These are phyloP conservation scores for Phylloporus sp. DNA, from an alignment of 768 basidiomycete species.

Conservation along the genomic window DNA sequence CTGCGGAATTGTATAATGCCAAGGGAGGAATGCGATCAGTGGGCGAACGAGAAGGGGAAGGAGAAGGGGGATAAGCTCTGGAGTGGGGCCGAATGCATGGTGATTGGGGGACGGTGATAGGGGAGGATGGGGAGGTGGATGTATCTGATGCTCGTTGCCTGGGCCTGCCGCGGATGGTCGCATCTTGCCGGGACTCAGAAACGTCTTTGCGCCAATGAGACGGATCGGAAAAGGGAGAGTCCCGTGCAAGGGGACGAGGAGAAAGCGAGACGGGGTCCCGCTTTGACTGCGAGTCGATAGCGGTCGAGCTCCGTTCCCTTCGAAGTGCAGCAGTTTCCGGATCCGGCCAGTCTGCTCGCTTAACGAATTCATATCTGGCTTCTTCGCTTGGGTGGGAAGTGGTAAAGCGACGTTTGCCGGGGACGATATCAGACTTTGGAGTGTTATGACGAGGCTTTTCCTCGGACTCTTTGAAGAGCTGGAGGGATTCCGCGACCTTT, in stretches of 20 bases:
- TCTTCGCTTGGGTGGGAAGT: constrained; percentile 45
- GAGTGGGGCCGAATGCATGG: constrained; percentile 40
- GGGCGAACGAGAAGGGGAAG: constrained; percentile 44
- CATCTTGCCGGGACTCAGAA: constrained; percentile 38
- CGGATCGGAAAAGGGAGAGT: constrained; percentile 43
- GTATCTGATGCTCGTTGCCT: constrained; percentile 51
- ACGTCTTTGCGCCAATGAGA: constrained; percentile 56
- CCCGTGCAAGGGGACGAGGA: constrained; percentile 38
- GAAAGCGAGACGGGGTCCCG: constrained; percentile 20
- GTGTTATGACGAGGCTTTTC: constrained; percentile 31
- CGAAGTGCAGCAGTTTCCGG: constrained; percentile 67
- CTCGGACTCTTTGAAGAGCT: constrained; percentile 76
- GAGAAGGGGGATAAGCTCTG: constrained; percentile 49
- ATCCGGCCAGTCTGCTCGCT: constrained; percentile 82
- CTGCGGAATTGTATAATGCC: constrained; percentile 21
- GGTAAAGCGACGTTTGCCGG: constrained; percentile 29
- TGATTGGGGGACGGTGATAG: constrained; percentile 32
- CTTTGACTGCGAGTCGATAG: constrained; percentile 20
- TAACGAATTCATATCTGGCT: constrained; percentile 75
- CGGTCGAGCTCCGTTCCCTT: constrained; percentile 61
- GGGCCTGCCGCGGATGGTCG: constrained; percentile 50
- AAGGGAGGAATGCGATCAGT: constrained; percentile 32
- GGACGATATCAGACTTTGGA: constrained; percentile 21
- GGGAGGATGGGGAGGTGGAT: constrained; percentile 24
- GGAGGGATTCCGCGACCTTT: constrained; percentile 78